Evolutionary conservation across 2,329 filamentous ascomycete genomes (phyloP), one percentile per base, ranked within the genome.

Genomic region (Colletotrichum sp.): DNA sequence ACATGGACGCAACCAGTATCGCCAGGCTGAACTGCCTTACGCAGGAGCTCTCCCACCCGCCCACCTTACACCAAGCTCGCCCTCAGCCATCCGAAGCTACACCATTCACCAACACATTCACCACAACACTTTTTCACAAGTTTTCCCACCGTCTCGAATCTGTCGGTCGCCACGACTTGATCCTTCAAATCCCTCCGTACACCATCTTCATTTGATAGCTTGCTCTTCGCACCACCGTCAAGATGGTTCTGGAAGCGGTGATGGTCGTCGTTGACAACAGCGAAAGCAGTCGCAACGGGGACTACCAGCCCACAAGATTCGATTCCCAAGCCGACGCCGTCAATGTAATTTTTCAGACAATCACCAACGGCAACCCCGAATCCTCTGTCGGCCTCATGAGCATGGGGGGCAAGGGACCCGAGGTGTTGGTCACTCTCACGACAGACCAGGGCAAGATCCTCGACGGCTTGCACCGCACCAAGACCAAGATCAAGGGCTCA

Each of bases 191-290:
- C n/a, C n/a, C 24, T n/a, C 26, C 43, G n/a, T 43, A 57, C 4
- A 39, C 26, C 16, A 21, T 52, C 13, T 30, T 14, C 24, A n/a
- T 18, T 34, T 24, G 32, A 67, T 64, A 61, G 30, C 30, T 57
- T 32, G 43, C 26, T 30, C 28, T 71, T 68, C 79, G 65, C 76
- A 77, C 78, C 78, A 81, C 85, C 85, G 87, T 85, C 92, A 96
- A 90, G 83, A 99, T 99, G 97, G 95, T 94, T 87, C 93, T 99
- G 87, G 97, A 99, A 93, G 98, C 97, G 89, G 98, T 98, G 78
- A 99, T 99, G 96, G 95, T 99, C 86, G 93, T 99, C 91, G 95
- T 99, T 83, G 97, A 99, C 91, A 99, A 99, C 91, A 98, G 96
- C 89, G 97, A 99, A 89, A 96, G 95, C 89, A 98, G 95, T 89